Conservation (phyloP, 345 rosid species). For the Schrenkiella parvula region DNA sequence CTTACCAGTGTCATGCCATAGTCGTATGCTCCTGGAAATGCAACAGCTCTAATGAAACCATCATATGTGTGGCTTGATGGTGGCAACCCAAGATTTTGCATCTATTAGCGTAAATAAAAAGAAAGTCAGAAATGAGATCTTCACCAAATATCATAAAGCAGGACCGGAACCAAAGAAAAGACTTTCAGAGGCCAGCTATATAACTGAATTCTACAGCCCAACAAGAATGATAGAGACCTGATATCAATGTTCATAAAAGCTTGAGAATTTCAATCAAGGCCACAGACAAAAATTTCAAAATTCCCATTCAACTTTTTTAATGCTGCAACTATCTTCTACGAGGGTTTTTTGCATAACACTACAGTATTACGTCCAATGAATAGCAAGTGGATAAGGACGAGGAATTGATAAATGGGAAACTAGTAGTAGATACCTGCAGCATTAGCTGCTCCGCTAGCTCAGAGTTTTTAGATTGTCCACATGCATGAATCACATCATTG, state of each 20-base stretch:
- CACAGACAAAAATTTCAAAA: background rate
- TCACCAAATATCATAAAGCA: slow-evolving; percentile 4
- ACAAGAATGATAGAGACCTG: background rate
- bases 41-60: slow-evolving; percentile 64
- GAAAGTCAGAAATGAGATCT: slow-evolving; percentile 8
- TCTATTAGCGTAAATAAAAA: slow-evolving; percentile 41
- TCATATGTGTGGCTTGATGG: slow-evolving; percentile 62
- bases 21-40: slow-evolving; percentile 38
- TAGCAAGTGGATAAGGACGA: background rate
- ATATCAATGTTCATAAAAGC: background rate
- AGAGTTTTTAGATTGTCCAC: slow-evolving; percentile 52
- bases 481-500: slow-evolving; percentile 54
- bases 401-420: background rate
- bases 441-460: slow-evolving; percentile 66
- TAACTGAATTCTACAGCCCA: background rate
- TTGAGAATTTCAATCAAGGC: background rate
- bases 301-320: background rate
- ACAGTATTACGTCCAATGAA: background rate
- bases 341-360: background rate
- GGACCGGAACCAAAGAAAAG: background rate
- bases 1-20: slow-evolving; percentile 64
- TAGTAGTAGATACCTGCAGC: slow-evolving; percentile 50
- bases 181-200: background rate
- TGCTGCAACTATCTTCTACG: background rate
- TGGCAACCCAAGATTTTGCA: slow-evolving; percentile 69